Conservation (phyloP, 768 basidiomycete genomes). For the Cystofilobasidium macerans region DNA sequence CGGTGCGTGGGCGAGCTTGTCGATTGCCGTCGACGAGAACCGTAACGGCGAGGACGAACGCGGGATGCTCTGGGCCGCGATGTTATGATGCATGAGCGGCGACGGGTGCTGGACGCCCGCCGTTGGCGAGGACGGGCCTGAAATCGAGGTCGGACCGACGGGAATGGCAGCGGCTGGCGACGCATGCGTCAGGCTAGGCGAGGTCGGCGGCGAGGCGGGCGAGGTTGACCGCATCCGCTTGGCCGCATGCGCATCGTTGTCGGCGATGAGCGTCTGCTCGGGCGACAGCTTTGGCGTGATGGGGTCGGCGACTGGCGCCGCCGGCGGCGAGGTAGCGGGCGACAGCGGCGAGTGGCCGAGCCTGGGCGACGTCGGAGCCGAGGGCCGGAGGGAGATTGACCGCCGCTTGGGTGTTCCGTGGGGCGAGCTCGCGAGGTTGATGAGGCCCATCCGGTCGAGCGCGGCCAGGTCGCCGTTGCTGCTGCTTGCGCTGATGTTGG, state of each 20-base stretch:
- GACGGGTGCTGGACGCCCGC: not conserved
- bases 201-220: constrained; percentile 10
- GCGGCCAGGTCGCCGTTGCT: not conserved
- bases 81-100: constrained; percentile 10
- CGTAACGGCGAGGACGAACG: constrained; percentile 11
- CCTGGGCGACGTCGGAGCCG: not conserved
- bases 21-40: constrained; percentile 15
- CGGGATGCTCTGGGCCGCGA: constrained; percentile 15
- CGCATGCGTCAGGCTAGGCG: not conserved
- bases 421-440: not conserved
- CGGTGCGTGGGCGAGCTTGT: not conserved
- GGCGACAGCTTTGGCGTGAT: constrained; percentile 8
- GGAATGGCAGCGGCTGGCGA: too few species aligned
- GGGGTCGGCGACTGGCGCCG: not conserved
- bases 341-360: not conserved
- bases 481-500: too few species aligned
- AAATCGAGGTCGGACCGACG: not conserved
- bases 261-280: not conserved
- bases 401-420: not conserved
- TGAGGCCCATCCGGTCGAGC: not conserved
- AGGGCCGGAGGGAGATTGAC: not conserved
- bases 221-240: constrained; percentile 14
- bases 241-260: not conserved
- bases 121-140: not conserved
- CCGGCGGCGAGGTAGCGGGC: constrained; percentile 4